Evolutionary conservation across 2,329 filamentous ascomycete genomes (phyloP), one percentile per base, ranked within the genome.

Genomic region (Orbilia ellipsospora): DNA sequence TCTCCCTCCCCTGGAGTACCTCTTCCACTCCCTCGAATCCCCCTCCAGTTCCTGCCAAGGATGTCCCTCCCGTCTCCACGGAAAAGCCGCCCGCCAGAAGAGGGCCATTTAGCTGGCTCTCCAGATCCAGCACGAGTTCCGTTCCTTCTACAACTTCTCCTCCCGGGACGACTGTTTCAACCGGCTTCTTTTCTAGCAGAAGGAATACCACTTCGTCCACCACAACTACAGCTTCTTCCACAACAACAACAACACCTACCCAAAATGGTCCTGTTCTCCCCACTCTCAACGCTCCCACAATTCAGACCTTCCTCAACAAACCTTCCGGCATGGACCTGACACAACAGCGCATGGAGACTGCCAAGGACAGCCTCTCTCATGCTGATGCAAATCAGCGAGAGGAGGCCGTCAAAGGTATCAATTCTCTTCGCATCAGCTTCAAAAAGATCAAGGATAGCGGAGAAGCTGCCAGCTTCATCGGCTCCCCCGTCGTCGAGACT

Each of bases 211-310:
- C 64, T 64, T 64, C 73, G 78, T 28, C 78, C 80, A 23, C 80
- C 85, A 16, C 85, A 85, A 61, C 89, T 87, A 81, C 86, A 87
- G 57, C 89, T 88, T 51, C 81, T 82, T 79, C 85, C 89, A 42
- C 89, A 89, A 82, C 92, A 91, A 79, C 85, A 89, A 44, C 89
- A 90, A 82, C 92, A 91, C 78, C 87, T 95, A 63, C 90, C 91
- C 45, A 75, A 54, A 75, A 75, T 75, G 72, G 72, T 18, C 72
- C 72, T 6, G n/a, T 48, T 23, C 64, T 75, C 23, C 72, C 72
- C 36, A 75, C 72, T 51, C 64, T 75, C 54, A 75, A 66, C 54
- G 60, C 66, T 48, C 66, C 73, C 16, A 57, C 31, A 18, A 70
- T 72, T 28, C 73, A 77, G 48, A 72, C 65, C 2, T 77, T 70